phyloP scores from a whole-genome alignment of 2,329 filamentous ascomycete species.

The Botryosphaeria dothidea region DNA sequence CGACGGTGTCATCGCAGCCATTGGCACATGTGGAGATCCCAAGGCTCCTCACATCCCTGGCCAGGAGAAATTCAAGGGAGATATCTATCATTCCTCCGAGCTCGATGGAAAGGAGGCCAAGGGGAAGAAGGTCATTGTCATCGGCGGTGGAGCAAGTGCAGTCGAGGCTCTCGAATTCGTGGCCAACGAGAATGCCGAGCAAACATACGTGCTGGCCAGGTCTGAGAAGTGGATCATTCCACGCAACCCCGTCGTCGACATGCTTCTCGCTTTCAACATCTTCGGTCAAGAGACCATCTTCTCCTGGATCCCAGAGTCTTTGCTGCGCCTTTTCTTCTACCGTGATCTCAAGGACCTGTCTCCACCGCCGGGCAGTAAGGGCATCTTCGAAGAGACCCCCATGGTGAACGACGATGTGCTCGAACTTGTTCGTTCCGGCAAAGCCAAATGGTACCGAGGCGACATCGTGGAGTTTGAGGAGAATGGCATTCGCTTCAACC shows the following conservation, averaged over 20 bases:
- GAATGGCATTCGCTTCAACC: conserved; percentile 69
- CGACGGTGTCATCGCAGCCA: conserved; percentile 74
- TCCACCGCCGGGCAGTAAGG: conserved; percentile 58
- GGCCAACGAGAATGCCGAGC: conserved; percentile 62
- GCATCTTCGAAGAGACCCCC: conserved; percentile 80
- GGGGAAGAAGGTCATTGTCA: conserved; percentile 73
- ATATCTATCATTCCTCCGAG: conserved; percentile 73
- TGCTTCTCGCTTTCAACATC: conserved; percentile 74
- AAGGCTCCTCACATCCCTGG: conserved; percentile 71
- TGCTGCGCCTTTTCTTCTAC: conserved; percentile 80
- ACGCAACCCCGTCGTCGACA: conserved; percentile 72
- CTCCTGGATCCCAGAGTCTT: conserved; percentile 74
- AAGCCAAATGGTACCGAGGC: conserved; percentile 77
- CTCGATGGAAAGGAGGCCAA: conserved; percentile 72
- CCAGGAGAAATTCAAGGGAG: conserved; percentile 71
- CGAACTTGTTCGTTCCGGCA: conserved; percentile 69
- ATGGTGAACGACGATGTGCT: conserved; percentile 87
- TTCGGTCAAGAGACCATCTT: conserved; percentile 75
- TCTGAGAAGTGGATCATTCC: conserved; percentile 89
- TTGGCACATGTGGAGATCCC: conserved; percentile 78
- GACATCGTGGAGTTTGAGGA: conserved; percentile 70
- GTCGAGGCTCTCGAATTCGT: conserved; percentile 84
- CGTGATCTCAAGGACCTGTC: conserved; percentile 75
- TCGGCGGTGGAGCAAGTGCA: conserved; percentile 78
- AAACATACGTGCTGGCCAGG: conserved; percentile 68